These are phyloP conservation scores for Umbelopsis sp. DNA, from an alignment of 192 early-diverging fungal species.

Conservation along the genomic window DNA sequence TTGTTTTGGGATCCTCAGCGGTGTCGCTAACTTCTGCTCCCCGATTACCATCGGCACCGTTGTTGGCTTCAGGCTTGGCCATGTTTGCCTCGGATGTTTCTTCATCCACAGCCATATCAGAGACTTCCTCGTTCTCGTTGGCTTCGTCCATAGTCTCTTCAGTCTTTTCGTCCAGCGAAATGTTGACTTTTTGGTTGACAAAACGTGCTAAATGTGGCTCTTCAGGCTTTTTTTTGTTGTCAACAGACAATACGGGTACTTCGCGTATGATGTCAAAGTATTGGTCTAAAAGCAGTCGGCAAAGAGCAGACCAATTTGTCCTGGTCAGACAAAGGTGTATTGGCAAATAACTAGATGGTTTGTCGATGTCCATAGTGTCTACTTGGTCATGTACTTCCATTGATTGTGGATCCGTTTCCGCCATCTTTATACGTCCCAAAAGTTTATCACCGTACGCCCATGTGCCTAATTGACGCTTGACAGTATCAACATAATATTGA, in stretches of 20 bases:
- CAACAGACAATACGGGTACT: neutral
- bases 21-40: neutral
- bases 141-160: neutral
- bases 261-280: conserved; percentile 12
- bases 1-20: neutral
- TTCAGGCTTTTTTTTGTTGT: neutral
- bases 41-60: neutral
- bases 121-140: neutral
- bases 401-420: neutral
- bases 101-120: neutral
- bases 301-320: neutral
- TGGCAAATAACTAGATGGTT: neutral
- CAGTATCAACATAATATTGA: conserved; percentile 34
- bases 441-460: conserved; percentile 1
- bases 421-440: neutral
- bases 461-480: conserved; percentile 23
- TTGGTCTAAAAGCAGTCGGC: conserved; percentile 4
- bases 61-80: no score
- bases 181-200: conserved; percentile 14
- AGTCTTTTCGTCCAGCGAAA: conserved; percentile 17
- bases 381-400: neutral
- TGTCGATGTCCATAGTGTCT: neutral
- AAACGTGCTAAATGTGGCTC: neutral
- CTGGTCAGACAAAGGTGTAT: neutral
- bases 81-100: neutral